Conservation (phyloP, 164 flowering plant genomes). For the Cinnamomum chago region DNA sequence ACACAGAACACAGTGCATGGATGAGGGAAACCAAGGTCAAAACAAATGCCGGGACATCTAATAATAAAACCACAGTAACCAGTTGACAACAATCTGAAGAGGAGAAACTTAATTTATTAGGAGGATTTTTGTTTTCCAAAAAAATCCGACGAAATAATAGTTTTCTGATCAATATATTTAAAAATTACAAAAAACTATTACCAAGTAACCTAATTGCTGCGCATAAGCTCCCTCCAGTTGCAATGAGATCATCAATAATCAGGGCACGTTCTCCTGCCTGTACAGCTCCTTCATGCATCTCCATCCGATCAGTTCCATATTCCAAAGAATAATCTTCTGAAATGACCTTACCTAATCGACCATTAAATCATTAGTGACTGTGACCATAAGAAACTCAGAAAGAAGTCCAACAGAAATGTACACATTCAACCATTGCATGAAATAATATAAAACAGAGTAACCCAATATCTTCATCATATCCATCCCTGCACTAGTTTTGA, state of each 20-base stretch:
- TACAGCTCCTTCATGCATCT: slow-evolving; percentile 99
- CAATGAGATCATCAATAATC: slow-evolving; percentile 91
- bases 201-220: slow-evolving; percentile 89
- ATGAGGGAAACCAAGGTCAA: no score
- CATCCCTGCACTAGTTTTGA: no score
- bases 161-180: background rate
- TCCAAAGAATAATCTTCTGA: slow-evolving; percentile 91
- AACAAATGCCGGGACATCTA: no score
- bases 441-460: background rate
- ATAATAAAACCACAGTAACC: background rate
- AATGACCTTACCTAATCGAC: slow-evolving; percentile 72
- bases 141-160: background rate
- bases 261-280: slow-evolving; percentile 83
- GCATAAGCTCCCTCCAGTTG: slow-evolving; percentile 92
- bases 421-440: background rate
- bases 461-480: no score
- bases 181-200: slow-evolving; percentile 16
- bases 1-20: no score
- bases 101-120: background rate
- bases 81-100: background rate
- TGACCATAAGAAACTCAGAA: background rate
- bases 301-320: slow-evolving; percentile 89
- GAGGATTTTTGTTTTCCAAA: no score
- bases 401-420: background rate
- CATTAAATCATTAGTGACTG: slow-evolving; percentile 10